Conservation (phyloP, 2,329 filamentous ascomycete species). For the Paraconiothyrium brasiliense region DNA sequence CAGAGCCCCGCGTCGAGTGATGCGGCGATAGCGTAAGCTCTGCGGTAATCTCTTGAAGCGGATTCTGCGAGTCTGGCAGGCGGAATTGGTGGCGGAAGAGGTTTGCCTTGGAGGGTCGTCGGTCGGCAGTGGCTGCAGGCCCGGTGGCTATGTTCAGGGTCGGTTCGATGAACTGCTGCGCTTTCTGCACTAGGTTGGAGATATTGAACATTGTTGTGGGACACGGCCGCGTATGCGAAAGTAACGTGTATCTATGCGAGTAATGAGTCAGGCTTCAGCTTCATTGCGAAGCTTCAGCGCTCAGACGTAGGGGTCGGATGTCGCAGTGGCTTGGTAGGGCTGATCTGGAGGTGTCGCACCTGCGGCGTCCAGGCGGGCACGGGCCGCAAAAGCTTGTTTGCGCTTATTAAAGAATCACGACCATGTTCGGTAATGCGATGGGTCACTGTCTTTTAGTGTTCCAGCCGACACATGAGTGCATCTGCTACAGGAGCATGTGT, state of each 20-base stretch:
- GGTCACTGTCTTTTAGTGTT: neutral
- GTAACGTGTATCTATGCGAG: conserved; percentile 21
- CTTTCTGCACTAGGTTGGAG: conserved; percentile 90
- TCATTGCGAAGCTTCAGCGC: conserved; percentile 38
- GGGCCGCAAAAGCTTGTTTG: conserved; percentile 6
- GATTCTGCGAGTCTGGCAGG: conserved; percentile 89
- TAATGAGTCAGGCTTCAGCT: conserved; percentile 26
- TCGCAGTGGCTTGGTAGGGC: conserved; percentile 31
- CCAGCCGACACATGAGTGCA: neutral
- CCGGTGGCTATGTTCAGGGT: conserved; percentile 73
- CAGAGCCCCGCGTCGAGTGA: conserved; percentile 61
- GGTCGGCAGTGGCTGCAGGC: conserved; percentile 70
- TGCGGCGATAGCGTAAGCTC: conserved; percentile 85
- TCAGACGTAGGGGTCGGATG: conserved; percentile 28
- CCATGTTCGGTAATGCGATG: neutral
- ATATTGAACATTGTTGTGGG: conserved; percentile 59
- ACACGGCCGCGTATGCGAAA: conserved; percentile 20
- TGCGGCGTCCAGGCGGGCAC: conserved; percentile 2
- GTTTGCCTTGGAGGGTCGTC: conserved; percentile 86
- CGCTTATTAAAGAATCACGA: neutral
- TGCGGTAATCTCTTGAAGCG: conserved; percentile 94
- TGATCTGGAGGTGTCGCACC: conserved; percentile 18
- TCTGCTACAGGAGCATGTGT: neutral
- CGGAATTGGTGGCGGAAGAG: conserved; percentile 97
- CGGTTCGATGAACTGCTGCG: conserved; percentile 93